These are phyloP conservation scores for Septoria petroselini DNA, from an alignment of 2,329 filamentous ascomycete species.

Conservation along the genomic window DNA sequence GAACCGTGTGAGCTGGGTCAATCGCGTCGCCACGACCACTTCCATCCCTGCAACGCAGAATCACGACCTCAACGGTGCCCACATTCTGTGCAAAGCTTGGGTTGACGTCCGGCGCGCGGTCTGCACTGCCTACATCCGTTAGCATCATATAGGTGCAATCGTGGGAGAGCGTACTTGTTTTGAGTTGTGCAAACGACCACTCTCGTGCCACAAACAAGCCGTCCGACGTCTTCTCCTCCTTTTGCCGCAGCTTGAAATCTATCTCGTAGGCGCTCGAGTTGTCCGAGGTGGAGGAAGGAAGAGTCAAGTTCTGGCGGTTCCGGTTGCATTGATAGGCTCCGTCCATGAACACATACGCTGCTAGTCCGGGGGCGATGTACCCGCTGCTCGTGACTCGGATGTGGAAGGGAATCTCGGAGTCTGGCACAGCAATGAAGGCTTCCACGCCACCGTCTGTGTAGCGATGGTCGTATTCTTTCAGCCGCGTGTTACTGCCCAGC, in stretches of 20 bases:
- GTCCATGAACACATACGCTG: constrained; percentile 57
- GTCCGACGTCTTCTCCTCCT: constrained; percentile 49
- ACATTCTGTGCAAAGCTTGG: constrained; percentile 41
- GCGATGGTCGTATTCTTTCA: constrained; percentile 50
- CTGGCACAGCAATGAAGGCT: constrained; percentile 52
- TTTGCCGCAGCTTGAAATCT: constrained; percentile 53
- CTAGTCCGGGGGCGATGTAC: constrained; percentile 54
- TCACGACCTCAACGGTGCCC: constrained; percentile 50
- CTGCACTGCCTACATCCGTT: constrained; percentile 38
- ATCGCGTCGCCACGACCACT: constrained; percentile 6
- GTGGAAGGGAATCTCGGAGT: constrained; percentile 46
- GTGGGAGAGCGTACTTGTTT: constrained; percentile 48
- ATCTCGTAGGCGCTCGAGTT: constrained; percentile 41
- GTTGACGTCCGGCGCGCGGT: constrained; percentile 37
- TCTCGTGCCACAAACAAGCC: constrained; percentile 51
- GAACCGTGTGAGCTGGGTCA: constrained; percentile 8
- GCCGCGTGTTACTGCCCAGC: constrained; percentile 43
- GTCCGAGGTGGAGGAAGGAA: constrained; percentile 28
- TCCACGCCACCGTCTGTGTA: constrained; percentile 55
- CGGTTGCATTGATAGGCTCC: constrained; percentile 58
- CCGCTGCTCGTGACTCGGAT: constrained; percentile 49
- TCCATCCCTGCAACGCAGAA: constrained; percentile 43
- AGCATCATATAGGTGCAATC: constrained; percentile 11
- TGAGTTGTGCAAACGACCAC: constrained; percentile 53
- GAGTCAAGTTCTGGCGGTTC: constrained; percentile 46